Evolutionary conservation across 1,284 basidiomycete species (phyloP).

Genomic region (Ganoderma meredithae): DNA sequence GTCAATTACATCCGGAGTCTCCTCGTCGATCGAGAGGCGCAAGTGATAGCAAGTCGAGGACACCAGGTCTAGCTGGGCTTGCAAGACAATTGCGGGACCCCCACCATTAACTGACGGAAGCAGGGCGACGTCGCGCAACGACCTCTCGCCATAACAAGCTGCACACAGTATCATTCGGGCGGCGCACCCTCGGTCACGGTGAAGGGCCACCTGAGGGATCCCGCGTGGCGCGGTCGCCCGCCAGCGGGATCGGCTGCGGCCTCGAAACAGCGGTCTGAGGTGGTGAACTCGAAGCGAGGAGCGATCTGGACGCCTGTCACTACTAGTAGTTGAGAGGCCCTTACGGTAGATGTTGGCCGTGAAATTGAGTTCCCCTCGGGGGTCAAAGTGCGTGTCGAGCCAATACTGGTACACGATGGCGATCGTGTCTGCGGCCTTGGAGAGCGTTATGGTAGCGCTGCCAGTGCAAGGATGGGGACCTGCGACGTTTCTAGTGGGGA

Average conservation of each 20-base stretch:
- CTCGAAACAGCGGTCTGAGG: no score
- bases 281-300: no score
- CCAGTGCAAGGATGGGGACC: no score
- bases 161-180: not conserved
- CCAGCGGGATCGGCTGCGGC: no score
- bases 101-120: not conserved
- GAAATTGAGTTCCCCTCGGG: not conserved
- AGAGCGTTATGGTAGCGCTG: not conserved
- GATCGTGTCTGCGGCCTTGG: not conserved
- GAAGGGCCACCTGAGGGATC: no score
- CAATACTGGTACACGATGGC: not conserved
- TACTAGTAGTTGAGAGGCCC: no score
- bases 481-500: no score
- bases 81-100: not conserved
- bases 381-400: not conserved
- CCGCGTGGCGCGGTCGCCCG: no score
- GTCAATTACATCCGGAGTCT: not conserved
- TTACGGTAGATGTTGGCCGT: not conserved
- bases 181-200: no score
- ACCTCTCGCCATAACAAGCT: not conserved
- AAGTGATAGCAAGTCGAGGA: slow-evolving; percentile 6
- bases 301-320: no score
- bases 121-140: not conserved
- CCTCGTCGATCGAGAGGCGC: not conserved
- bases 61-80: not conserved